These are phyloP conservation scores for Trichothecium sympodiale DNA, from an alignment of 2,329 filamentous ascomycete genomes.

Conservation along the genomic window DNA sequence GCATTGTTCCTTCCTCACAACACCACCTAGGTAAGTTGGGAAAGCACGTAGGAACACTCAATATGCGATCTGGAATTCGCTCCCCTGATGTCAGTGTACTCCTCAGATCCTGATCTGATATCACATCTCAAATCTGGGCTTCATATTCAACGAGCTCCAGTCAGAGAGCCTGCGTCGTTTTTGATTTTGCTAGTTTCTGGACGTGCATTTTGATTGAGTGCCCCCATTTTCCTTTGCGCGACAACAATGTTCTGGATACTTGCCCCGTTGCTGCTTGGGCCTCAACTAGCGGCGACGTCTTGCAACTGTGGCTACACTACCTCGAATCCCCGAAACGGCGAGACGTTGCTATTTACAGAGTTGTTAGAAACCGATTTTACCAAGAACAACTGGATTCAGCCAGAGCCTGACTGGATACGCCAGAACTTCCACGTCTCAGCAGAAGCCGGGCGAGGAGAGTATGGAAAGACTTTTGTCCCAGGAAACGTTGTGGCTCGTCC, in stretches of 20 bases:
- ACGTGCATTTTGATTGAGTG: background rate
- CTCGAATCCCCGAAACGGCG: slow-evolving; percentile 24
- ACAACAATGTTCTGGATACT: too few species aligned
- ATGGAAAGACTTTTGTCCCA: slow-evolving; percentile 51
- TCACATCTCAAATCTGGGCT: too few species aligned
- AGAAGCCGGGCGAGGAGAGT: slow-evolving; percentile 47
- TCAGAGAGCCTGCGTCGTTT: too few species aligned
- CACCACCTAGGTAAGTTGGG: too few species aligned
- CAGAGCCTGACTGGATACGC: slow-evolving; percentile 49
- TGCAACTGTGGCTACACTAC: slow-evolving; percentile 67
- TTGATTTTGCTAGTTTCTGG: too few species aligned
- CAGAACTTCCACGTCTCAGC: slow-evolving; percentile 57
- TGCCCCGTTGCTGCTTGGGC: too few species aligned
- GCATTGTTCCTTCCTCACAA: too few species aligned
- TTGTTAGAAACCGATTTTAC: slow-evolving; percentile 63
- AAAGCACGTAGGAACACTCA: too few species aligned
- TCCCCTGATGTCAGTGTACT: too few species aligned
- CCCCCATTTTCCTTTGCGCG: background rate
- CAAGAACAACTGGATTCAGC: slow-evolving; percentile 34
- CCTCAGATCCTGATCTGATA: too few species aligned
- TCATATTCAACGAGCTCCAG: too few species aligned
- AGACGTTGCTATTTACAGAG: slow-evolving; percentile 51
- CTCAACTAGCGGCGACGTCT: slow-evolving; percentile 16
- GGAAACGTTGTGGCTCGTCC: slow-evolving; percentile 39
- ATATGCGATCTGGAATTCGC: too few species aligned